Evolutionary conservation across 768 basidiomycete genomes (phyloP).

Genomic region (Tephrocybe sp.): DNA sequence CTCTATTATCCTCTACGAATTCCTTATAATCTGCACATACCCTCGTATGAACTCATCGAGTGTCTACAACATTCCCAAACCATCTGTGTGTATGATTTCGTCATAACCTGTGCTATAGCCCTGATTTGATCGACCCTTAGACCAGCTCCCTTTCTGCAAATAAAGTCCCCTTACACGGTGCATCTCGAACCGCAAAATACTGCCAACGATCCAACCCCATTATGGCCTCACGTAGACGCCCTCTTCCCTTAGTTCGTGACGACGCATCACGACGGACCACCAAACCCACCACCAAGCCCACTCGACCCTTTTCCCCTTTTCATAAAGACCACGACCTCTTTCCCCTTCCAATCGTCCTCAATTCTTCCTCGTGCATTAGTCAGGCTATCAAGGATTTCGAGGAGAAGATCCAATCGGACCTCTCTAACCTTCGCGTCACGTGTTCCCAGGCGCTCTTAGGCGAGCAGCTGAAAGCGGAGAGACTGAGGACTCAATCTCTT

Average conservation of each 20-base stretch:
- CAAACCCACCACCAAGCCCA: background rate
- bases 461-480: conserved; percentile 31
- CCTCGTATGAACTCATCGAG: background rate
- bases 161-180: conserved; percentile 9
- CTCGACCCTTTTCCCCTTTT: background rate
- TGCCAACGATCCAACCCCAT: background rate
- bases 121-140: background rate
- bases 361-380: conserved; percentile 23
- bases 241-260: background rate
- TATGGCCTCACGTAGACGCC: background rate
- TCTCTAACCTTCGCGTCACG: conserved; percentile 28
- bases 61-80: background rate
- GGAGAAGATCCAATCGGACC: conserved; percentile 28
- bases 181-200: background rate
- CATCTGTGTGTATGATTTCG: background rate
- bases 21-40: background rate
- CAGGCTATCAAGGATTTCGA: conserved; percentile 28
- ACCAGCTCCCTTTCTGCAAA: background rate
- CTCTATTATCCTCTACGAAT: background rate
- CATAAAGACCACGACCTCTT: no score
- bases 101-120: background rate
- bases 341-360: background rate
- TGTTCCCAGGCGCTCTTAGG: conserved; percentile 28
- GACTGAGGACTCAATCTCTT: conserved; percentile 29
- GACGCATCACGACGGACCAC: background rate